These are phyloP conservation scores for Xerocomus nothofagi DNA, from an alignment of 1,284 basidiomycete species.

Conservation along the genomic window DNA sequence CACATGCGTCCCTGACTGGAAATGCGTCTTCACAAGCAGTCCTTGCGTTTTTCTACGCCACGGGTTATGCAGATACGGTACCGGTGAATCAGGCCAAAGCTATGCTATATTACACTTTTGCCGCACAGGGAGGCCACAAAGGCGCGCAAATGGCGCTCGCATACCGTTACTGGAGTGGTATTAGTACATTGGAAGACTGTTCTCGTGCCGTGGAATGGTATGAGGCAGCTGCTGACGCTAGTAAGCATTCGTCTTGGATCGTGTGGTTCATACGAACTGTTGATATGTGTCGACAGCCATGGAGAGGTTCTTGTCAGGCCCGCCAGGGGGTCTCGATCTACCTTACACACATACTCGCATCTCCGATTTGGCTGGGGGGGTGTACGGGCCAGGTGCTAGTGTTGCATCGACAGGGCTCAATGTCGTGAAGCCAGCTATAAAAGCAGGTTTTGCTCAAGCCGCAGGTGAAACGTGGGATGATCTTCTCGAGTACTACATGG, in stretches of 20 bases:
- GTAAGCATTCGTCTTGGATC: conserved; percentile 46
- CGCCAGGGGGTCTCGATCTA: conserved; percentile 87
- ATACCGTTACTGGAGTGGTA: conserved; percentile 95
- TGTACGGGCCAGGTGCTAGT: conserved; percentile 92
- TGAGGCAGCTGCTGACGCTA: conserved; percentile 80
- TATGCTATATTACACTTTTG: conserved; percentile 90
- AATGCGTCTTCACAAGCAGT: conserved; percentile 84
- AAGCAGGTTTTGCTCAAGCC: conserved; percentile 76
- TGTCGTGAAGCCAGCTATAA: conserved; percentile 71
- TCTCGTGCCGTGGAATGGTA: conserved; percentile 83
- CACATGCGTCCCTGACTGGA: conserved; percentile 66
- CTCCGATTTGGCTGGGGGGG: conserved; percentile 89
- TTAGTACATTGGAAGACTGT: conserved; percentile 88
- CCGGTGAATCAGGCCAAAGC: conserved; percentile 72
- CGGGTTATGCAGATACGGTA: conserved; percentile 77
- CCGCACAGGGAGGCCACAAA: conserved; percentile 83
- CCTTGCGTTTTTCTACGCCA: conserved; percentile 85
- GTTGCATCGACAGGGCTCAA: conserved; percentile 84
- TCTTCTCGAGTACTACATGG: conserved; percentile 87
- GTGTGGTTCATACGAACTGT: background rate
- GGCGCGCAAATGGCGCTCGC: conserved; percentile 92
- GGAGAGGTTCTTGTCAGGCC: conserved; percentile 74
- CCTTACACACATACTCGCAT: conserved; percentile 81
- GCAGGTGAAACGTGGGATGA: conserved; percentile 92
- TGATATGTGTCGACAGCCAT: conserved; percentile 51